Base-by-base conservation (phyloP, 1,284 basidiomycete genomes). In the Ceraceosorus bombacis region DNA sequence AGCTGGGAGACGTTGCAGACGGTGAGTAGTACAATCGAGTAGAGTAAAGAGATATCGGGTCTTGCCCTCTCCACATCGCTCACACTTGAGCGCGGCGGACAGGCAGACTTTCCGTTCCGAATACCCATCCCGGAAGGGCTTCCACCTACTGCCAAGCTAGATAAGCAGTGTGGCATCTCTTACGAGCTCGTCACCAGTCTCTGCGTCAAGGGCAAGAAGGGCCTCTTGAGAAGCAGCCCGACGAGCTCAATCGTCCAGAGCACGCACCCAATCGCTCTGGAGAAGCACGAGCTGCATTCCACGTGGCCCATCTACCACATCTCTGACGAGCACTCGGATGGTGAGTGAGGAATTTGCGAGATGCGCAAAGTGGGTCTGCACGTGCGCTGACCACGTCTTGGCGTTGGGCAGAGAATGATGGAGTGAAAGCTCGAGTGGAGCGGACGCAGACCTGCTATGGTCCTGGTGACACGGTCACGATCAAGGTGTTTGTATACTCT, bases 221-320 rank as follows among this genome's bases (percentile, higher is more conserved):
- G 71, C 27, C 50, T 76, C 10, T 58, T 68, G 36, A 59, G 62
- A 49, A 67, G 67, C 59, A 66, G 70, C 53, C 60, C 57, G 1
- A 64, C 64, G 37, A 65, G 63, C 57, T 69, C 68, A 39, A 63
- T 77, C 60, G 65, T 77, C 38, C 63, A 74, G 41, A 68, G 69
- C 51, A 68, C 64, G 5, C 70, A 70, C 54, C 66, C 68, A 0
- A 54, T 77, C 36, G 66, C 66, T 57, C 63, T 77, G 41, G 72
- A 73, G 56, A 77, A 77, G 63, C 74, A 77, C 64, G 75, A 77
- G 53, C 63, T 76, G 3, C 75, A 76, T 59, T 72, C 73, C 8
- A 65, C 67, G 8, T 76, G 74, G 72, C 72, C 74, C 15, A 56
- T 72, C 50, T 77, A 76, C 58, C 58, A 70, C 12, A 38, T 55